Percentiles rank a stretch among this genome's conserved stretches.
phyloP scores from a whole-genome alignment of 2,329 filamentous ascomycete species.

The Ophiostoma australiae region DNA sequence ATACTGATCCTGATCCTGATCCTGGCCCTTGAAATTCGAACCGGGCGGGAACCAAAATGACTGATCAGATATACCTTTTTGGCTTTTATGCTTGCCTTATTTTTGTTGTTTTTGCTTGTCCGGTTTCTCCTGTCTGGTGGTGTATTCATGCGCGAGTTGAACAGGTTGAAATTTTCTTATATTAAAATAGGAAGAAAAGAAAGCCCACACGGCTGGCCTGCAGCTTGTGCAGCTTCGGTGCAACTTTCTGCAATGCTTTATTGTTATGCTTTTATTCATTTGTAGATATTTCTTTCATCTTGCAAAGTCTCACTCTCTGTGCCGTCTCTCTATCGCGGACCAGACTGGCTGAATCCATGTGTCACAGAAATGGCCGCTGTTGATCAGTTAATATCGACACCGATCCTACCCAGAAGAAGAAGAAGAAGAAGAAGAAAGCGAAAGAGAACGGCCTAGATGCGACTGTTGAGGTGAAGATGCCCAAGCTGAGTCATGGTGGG shows the following conservation, averaged over 20 bases:
- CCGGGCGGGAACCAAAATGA: not conserved
- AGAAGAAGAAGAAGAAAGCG: too few species aligned
- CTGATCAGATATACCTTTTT: not conserved
- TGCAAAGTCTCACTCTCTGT: not conserved
- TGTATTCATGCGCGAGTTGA: too few species aligned
- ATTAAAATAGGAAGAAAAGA: too few species aligned
- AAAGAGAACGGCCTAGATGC: not conserved
- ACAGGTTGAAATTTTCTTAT: too few species aligned
- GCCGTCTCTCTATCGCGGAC: not conserved
- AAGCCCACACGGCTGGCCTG: not conserved
- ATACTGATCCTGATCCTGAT: not conserved
- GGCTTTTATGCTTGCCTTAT: not conserved
- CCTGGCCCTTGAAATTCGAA: too few species aligned
- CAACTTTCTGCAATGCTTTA: not conserved
- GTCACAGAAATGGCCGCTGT: not conserved
- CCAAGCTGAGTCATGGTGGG: not conserved
- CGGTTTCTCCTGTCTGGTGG: too few species aligned
- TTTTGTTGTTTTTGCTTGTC: not conserved
- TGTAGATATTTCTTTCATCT: too few species aligned
- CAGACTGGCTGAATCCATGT: not conserved
- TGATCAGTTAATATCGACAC: not conserved
- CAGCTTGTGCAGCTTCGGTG: conserved; percentile 4
- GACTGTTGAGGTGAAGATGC: not conserved
- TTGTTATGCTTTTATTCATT: too few species aligned
- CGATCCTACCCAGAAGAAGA: too few species aligned